Conservation (phyloP, 352 stramenopile species). For the Pythium rishiriense region DNA sequence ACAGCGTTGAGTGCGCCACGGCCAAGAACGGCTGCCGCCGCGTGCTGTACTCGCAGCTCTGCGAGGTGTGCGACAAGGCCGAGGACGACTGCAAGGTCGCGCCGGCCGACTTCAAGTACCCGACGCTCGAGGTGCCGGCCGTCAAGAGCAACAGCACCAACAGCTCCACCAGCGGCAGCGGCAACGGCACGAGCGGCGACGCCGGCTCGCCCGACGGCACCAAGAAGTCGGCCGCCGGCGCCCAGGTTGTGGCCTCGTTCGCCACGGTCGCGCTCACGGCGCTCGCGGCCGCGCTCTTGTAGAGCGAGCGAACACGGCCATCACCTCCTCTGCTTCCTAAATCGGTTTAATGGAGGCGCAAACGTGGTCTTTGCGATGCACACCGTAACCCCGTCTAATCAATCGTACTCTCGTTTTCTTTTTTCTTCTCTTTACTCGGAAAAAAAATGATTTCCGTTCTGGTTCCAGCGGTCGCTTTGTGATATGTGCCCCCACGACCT, state of each 20-base stretch:
- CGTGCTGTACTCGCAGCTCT: constrained; percentile 67
- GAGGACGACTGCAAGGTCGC: constrained; percentile 37
- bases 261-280: background rate
- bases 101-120: constrained; percentile 47
- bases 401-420: too few relatives aligned
- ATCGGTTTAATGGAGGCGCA: too few relatives aligned
- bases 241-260: background rate
- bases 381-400: too few relatives aligned
- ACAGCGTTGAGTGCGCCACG: constrained; percentile 48
- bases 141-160: background rate
- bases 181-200: background rate
- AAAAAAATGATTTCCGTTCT: too few relatives aligned
- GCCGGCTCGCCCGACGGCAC: background rate
- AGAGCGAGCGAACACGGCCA: too few relatives aligned
- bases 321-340: too few relatives aligned
- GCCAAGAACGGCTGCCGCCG: constrained; percentile 54
- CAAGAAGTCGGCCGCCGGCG: background rate
- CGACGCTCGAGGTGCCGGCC: constrained; percentile 14
- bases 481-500: too few relatives aligned
- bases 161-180: background rate
- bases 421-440: too few relatives aligned
- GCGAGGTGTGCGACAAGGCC: constrained; percentile 44
- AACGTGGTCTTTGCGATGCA: too few relatives aligned
- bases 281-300: constrained; percentile 1
- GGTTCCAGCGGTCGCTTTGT: too few relatives aligned